Conservation (phyloP, 2,329 filamentous ascomycete genomes). For the Colletotrichum tabaci region DNA sequence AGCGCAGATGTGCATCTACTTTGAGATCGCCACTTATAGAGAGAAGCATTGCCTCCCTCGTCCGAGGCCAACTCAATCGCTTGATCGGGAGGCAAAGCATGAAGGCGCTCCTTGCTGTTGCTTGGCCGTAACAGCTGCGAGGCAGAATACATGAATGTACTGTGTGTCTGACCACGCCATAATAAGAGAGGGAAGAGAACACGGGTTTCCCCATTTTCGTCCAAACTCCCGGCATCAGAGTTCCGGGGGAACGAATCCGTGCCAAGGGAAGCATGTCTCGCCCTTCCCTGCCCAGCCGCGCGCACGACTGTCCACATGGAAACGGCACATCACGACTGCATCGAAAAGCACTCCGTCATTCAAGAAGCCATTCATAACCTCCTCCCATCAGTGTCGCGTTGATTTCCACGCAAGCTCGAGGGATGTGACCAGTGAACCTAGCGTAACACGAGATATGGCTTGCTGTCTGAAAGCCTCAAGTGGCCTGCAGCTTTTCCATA, state of each 20-base stretch:
- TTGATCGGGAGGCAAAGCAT: background rate
- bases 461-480: background rate
- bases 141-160: background rate
- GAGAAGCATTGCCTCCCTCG: background rate
- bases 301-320: constrained; percentile 29
- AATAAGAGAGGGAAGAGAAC: background rate
- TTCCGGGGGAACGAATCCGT: constrained; percentile 30
- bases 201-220: background rate
- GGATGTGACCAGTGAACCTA: background rate
- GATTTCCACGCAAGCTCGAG: background rate
- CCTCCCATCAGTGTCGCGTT: background rate
- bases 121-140: background rate
- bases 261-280: constrained; percentile 23
- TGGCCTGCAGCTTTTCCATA: background rate
- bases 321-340: background rate
- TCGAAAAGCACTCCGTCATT: constrained; percentile 6
- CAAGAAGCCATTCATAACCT: background rate
- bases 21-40: background rate
- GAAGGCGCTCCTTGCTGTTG: background rate
- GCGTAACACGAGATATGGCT: background rate
- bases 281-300: constrained; percentile 19
- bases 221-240: background rate
- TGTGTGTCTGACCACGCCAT: background rate
- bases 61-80: constrained; percentile 8
- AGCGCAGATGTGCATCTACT: constrained; percentile 3